Percentiles rank a stretch among this genome's conserved stretches.
Conservation (phyloP, 1,139 yeast genomes). For the Pichia sp. region DNA sequence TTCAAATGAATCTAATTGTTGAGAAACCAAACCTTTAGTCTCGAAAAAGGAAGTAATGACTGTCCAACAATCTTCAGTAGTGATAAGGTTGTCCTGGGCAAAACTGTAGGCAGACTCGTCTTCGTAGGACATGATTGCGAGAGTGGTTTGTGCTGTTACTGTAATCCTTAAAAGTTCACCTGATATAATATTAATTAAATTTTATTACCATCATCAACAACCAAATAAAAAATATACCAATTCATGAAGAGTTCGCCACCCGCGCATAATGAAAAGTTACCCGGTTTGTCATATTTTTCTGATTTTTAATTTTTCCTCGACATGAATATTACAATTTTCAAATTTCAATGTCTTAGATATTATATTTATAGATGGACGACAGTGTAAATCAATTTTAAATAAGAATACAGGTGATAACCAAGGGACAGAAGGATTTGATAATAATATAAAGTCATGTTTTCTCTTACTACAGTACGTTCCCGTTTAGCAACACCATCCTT, state of each 20-base stretch:
- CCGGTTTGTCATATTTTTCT: neutral
- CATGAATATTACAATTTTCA: neutral
- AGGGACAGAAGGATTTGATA: neutral
- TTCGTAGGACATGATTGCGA: constrained; percentile 6
- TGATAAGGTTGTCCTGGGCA: constrained; percentile 38
- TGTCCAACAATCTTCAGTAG: constrained; percentile 99
- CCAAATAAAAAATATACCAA: too few species aligned
- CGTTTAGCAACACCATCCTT: neutral
- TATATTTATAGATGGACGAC: too few species aligned
- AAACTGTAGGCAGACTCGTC: constrained; percentile 10
- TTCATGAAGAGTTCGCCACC: too few species aligned
- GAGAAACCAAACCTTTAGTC: constrained; percentile 95
- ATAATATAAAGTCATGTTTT: neutral
- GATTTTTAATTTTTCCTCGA: neutral
- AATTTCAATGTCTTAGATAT: too few species aligned
- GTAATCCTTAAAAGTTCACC: neutral
- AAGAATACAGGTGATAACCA: neutral
- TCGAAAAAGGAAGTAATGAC: constrained; percentile 94
- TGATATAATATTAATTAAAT: too few species aligned
- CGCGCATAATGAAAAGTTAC: neutral
- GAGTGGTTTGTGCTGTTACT: neutral
- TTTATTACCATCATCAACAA: too few species aligned
- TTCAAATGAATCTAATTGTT: constrained; percentile 95
- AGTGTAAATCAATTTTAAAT: too few species aligned
- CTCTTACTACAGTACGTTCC: neutral